Conservation (phyloP, 371 early-diverging fungal species). For the Rhizopus microsporus region DNA sequence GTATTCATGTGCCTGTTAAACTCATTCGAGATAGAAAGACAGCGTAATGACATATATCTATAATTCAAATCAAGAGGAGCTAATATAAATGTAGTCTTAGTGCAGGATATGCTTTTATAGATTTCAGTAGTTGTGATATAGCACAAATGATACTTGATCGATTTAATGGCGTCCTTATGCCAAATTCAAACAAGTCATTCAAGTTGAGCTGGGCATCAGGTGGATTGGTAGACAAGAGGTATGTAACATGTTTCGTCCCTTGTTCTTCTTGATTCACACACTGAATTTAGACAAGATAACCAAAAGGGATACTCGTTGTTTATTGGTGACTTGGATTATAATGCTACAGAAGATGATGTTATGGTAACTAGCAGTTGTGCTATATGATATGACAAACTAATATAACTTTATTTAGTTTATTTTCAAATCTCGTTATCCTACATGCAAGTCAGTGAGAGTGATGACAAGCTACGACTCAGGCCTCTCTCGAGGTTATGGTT, state of each 20-base stretch:
- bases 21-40: conserved; percentile 81
- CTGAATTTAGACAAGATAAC: conserved; percentile 32
- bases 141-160: conserved; percentile 64
- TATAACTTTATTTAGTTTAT: conserved; percentile 24
- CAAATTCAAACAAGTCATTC: conserved; percentile 73
- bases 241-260: neutral
- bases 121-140: conserved; percentile 56
- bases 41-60: conserved; percentile 43
- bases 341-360: conserved; percentile 64
- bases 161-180: conserved; percentile 75
- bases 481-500: conserved; percentile 75
- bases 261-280: neutral
- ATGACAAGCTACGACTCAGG: conserved; percentile 71
- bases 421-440: conserved; percentile 58
- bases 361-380: conserved; percentile 43
- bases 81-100: conserved; percentile 20
- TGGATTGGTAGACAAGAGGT: conserved; percentile 44
- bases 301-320: conserved; percentile 72
- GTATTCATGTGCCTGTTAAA: conserved; percentile 75
- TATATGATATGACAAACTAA: conserved; percentile 1
- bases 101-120: conserved; percentile 76
- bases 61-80: neutral
- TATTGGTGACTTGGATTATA: conserved; percentile 75
- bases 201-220: conserved; percentile 90
- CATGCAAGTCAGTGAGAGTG: conserved; percentile 75